Conservation (phyloP, 371 early-diverging fungal genomes). For the Lichtheimia hyalospora region DNA sequence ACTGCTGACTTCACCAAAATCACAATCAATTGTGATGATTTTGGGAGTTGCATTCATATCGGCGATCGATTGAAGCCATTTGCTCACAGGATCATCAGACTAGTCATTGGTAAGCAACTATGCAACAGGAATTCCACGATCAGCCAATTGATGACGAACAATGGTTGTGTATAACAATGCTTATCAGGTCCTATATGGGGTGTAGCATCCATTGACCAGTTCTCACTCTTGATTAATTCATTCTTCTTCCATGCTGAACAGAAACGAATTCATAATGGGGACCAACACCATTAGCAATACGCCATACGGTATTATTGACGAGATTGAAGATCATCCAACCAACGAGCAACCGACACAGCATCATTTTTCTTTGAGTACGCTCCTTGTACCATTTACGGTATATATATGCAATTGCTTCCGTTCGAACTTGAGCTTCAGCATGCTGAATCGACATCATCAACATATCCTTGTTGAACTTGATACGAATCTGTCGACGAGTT, state of each 20-base stretch:
- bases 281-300: no score
- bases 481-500: no score
- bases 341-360: no score
- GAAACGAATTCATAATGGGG: neutral
- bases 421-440: no score
- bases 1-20: neutral
- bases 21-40: neutral
- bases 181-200: neutral
- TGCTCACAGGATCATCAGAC: neutral
- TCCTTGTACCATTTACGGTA: no score
- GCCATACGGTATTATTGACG: no score
- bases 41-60: neutral
- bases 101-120: neutral
- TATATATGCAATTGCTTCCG: no score
- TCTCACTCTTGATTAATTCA: neutral
- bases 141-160: neutral
- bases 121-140: neutral
- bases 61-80: neutral
- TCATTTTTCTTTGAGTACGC: no score
- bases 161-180: neutral
- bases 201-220: neutral
- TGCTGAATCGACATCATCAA: no score
- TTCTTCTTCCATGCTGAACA: neutral
- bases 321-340: no score
- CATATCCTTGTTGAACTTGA: no score